These are phyloP conservation scores for Paraurostyla sp. DNA, from an alignment of 73 alveolate species.

Conservation along the genomic window DNA sequence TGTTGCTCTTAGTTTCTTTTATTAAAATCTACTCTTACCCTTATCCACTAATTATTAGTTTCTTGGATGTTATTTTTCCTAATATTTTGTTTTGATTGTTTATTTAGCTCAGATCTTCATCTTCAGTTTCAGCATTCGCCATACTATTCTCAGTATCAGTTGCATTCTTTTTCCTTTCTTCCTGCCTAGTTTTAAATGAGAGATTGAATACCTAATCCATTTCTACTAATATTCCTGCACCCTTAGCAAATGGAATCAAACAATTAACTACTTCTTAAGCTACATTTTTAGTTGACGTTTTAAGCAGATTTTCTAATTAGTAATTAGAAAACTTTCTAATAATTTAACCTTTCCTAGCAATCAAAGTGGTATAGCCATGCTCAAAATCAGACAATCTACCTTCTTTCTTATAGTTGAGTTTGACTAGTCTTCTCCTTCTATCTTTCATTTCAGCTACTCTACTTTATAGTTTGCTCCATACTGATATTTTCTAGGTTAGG, in stretches of 20 bases:
- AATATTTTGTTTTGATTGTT: neutral
- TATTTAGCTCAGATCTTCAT: constrained; percentile 29
- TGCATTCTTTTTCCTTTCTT: constrained; percentile 8
- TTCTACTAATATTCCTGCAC: constrained; percentile 20
- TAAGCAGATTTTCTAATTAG: constrained; percentile 40
- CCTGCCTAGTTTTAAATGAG: neutral
- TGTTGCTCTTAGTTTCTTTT: constrained; percentile 16
- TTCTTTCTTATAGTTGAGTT: constrained; percentile 55
- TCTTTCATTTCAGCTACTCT: constrained; percentile 66
- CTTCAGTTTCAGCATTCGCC: constrained; percentile 61
- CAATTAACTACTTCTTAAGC: constrained; percentile 58
- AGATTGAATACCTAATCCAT: neutral
- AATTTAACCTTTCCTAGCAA: neutral
- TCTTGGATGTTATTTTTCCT: neutral
- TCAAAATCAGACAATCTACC: constrained; percentile 61
- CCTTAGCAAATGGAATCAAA: neutral
- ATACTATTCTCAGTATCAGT: constrained; percentile 47
- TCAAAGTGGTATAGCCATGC: constrained; percentile 1
- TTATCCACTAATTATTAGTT: neutral
- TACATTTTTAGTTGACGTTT: constrained; percentile 42
- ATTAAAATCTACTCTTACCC: neutral
- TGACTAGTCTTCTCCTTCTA: constrained; percentile 60
- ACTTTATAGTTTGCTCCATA: constrained; percentile 26
- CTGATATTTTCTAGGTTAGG: neutral
- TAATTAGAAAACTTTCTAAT: constrained; percentile 7